Percentiles rank a stretch among this genome's conserved stretches.
These are phyloP conservation scores for Cicer judaicum DNA, from an alignment of 306 rosid species.

Conservation along the genomic window DNA sequence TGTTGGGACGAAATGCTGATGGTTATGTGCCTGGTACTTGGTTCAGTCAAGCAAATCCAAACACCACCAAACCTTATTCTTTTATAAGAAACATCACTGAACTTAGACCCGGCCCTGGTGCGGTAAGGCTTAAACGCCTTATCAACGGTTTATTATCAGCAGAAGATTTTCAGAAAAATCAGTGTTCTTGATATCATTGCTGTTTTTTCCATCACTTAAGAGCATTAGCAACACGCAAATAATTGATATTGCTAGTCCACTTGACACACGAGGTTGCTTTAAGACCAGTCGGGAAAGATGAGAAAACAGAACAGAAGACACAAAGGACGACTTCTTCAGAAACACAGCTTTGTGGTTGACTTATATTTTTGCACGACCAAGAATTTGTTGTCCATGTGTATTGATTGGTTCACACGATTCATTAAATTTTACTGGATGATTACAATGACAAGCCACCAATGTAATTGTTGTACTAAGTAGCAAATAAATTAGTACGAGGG, in stretches of 20 bases:
- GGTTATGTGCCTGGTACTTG: constrained; percentile 58
- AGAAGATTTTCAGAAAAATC: constrained; percentile 49
- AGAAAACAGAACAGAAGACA: constrained; percentile 43
- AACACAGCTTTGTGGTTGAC: constrained; percentile 35
- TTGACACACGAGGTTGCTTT: constrained; percentile 38
- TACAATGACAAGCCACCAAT: constrained; percentile 34
- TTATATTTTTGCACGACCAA: constrained; percentile 51
- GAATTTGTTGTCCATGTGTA: constrained; percentile 47
- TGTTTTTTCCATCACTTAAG: constrained; percentile 35
- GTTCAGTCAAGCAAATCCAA: constrained; percentile 45
- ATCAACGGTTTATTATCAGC: constrained; percentile 54
- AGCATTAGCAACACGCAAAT: constrained; percentile 28
- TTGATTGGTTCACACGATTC: constrained; percentile 44
- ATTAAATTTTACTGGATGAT: constrained; percentile 43
- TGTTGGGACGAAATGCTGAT: constrained; percentile 47
- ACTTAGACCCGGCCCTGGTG: constrained; percentile 58
- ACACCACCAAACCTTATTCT: constrained; percentile 38
- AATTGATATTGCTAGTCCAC: constrained; percentile 5
- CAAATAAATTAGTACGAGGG: constrained; percentile 21
- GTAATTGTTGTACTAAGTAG: constrained; percentile 24
- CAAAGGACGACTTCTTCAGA: constrained; percentile 34
- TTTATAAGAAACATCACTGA: constrained; percentile 48
- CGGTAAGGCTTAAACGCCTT: constrained; percentile 52
- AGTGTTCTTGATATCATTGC: constrained; percentile 49
- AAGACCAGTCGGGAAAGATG: constrained; percentile 46